Percentiles rank a stretch among this genome's conserved stretches.
Conservation (phyloP, 352 stramenopile species). For the Phytophthora cajani region DNA sequence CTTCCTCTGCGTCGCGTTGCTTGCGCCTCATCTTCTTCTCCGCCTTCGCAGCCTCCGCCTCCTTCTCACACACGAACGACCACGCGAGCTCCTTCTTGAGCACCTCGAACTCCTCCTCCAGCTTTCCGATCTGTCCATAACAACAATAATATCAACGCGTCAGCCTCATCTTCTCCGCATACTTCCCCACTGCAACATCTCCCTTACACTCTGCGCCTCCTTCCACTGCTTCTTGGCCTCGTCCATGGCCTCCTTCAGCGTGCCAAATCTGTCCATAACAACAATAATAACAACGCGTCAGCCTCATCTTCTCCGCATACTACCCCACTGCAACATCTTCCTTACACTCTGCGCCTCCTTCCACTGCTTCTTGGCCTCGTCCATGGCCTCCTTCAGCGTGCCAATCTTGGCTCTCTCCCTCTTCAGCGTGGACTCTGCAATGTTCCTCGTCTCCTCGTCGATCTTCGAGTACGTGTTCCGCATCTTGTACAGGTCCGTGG, state of each 20-base stretch:
- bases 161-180: background rate
- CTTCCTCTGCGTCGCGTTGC: conserved; percentile 49
- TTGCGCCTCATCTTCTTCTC: conserved; percentile 67
- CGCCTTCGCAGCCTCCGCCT: conserved; percentile 53
- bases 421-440: conserved; percentile 68
- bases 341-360: conserved; percentile 76
- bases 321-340: no score
- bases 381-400: conserved; percentile 60
- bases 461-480: conserved; percentile 89
- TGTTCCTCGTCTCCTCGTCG: conserved; percentile 74
- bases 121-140: conserved; percentile 61
- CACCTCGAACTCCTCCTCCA: conserved; percentile 74
- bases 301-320: background rate
- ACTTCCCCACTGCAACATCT: no score
- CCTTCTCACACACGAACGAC: conserved; percentile 83
- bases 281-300: background rate
- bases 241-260: conserved; percentile 63
- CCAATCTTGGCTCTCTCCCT: conserved; percentile 72
- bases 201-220: conserved; percentile 70
- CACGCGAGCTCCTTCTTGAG: conserved; percentile 84
- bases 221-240: conserved; percentile 77
- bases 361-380: conserved; percentile 75
- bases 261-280: conserved; percentile 22
- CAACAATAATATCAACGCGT: background rate
- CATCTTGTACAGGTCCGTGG: conserved; percentile 95